A percentile compares a stretch with the other conserved stretches of the same genome.
Evolutionary conservation across 1,284 basidiomycete genomes (phyloP).

Genomic region (Pseudozyma sp.): DNA sequence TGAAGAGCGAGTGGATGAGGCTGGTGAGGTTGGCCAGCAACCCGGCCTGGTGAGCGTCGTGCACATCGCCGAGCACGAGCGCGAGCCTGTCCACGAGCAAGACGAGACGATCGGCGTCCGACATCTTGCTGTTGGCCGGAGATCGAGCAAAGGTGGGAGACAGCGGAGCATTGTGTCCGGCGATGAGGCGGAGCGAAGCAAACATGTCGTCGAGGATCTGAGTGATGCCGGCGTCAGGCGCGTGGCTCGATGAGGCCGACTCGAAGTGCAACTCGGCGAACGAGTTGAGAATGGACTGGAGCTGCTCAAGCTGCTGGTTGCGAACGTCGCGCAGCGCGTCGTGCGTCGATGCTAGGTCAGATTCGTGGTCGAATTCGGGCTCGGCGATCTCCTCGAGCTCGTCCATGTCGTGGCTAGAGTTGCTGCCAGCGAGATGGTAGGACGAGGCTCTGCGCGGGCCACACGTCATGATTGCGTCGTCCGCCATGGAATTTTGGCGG

Average conservation of each 20-base stretch:
- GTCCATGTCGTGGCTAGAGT: slow-evolving; percentile 18
- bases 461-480: slow-evolving; percentile 3
- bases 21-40: slow-evolving; percentile 25
- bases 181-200: slow-evolving; percentile 35
- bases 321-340: slow-evolving; percentile 29
- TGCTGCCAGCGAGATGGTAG: background rate
- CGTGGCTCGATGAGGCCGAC: background rate
- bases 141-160: slow-evolving; percentile 30
- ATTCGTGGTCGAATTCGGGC: slow-evolving; percentile 9
- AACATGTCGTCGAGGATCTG: slow-evolving; percentile 44
- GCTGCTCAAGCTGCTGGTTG: slow-evolving; percentile 34
- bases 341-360: slow-evolving; percentile 12
- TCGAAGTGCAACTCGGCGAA: slow-evolving; percentile 33
- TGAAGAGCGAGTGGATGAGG: slow-evolving; percentile 13
- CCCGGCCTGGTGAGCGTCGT: slow-evolving; percentile 7
- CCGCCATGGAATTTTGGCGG: slow-evolving; percentile 13
- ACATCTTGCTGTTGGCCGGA: slow-evolving; percentile 7
- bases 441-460: slow-evolving; percentile 7
- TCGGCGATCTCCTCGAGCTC: slow-evolving; percentile 43
- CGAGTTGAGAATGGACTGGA: slow-evolving; percentile 33
- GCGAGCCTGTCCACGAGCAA: slow-evolving; percentile 35
- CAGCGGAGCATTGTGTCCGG: slow-evolving; percentile 31
- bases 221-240: slow-evolving; percentile 15
- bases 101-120: slow-evolving; percentile 34
- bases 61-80: background rate